phyloP scores from a whole-genome alignment of 169 alveolate genomes.

The Plasmodium chabaudi region DNA sequence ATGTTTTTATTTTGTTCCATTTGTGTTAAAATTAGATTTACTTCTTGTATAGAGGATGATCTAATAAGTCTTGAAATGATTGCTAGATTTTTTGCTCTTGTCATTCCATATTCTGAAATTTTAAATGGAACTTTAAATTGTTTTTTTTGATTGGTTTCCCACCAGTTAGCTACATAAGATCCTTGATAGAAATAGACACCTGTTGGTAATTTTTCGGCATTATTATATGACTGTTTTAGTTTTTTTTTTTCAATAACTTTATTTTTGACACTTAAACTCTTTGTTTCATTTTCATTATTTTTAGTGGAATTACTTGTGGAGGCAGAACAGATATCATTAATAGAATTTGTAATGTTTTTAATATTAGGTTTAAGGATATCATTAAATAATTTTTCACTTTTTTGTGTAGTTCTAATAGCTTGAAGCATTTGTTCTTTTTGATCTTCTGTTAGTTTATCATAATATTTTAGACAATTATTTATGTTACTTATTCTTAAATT shows the following conservation, averaged over 20 bases:
- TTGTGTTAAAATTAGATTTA: conserved; percentile 58
- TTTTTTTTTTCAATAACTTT: conserved; percentile 40
- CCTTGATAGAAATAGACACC: conserved; percentile 76
- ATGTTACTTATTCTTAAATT: conserved; percentile 45
- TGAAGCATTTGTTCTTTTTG: conserved; percentile 66
- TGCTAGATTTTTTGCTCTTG: conserved; percentile 73
- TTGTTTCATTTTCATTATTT: conserved; percentile 3
- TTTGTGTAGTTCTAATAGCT: conserved; percentile 56
- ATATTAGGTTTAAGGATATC: conserved; percentile 27
- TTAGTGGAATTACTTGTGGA: neutral
- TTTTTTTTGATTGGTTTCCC: conserved; percentile 74
- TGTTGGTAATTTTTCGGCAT: conserved; percentile 65
- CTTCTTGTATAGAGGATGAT: conserved; percentile 62
- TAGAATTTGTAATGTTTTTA: neutral
- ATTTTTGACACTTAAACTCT: conserved; percentile 15
- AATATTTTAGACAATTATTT: conserved; percentile 26
- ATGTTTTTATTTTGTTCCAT: conserved; percentile 34
- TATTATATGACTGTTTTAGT: conserved; percentile 20
- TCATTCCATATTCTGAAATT: conserved; percentile 73
- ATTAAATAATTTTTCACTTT: conserved; percentile 64
- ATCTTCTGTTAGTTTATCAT: conserved; percentile 32
- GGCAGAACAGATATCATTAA: neutral
- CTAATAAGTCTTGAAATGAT: conserved; percentile 59
- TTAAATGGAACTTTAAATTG: conserved; percentile 74
- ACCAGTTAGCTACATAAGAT: conserved; percentile 76